These are phyloP conservation scores for Ramaria sp. DNA, from an alignment of 768 basidiomycete species.

Conservation along the genomic window DNA sequence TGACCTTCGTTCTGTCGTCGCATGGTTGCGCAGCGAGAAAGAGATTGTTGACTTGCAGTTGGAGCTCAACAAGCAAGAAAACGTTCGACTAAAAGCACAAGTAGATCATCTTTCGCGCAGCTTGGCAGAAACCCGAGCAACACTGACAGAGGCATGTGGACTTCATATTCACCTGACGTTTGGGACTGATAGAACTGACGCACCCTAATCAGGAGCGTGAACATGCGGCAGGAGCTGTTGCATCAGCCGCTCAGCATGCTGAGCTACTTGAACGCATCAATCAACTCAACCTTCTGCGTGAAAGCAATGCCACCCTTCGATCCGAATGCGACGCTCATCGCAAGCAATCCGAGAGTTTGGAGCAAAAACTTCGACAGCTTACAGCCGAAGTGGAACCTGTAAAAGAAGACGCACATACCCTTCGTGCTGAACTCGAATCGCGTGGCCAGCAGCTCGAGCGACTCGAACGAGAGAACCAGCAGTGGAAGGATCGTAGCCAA, in stretches of 20 bases:
- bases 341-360: slow-evolving; percentile 59
- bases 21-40: slow-evolving; percentile 82
- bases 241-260: slow-evolving; percentile 69
- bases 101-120: slow-evolving; percentile 61
- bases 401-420: slow-evolving; percentile 54
- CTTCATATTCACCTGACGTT: background rate
- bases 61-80: slow-evolving; percentile 73
- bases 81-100: slow-evolving; percentile 58
- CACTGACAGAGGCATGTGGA: slow-evolving; percentile 52
- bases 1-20: slow-evolving; percentile 67
- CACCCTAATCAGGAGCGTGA: slow-evolving; percentile 58
- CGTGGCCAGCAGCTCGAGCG: slow-evolving; percentile 53
- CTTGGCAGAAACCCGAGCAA: slow-evolving; percentile 57
- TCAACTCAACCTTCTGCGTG: slow-evolving; percentile 74
- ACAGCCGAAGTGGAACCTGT: slow-evolving; percentile 60
- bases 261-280: slow-evolving; percentile 82
- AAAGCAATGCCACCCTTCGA: slow-evolving; percentile 80
- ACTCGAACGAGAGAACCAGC: slow-evolving; percentile 64
- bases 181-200: background rate
- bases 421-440: slow-evolving; percentile 67
- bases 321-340: slow-evolving; percentile 62
- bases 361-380: slow-evolving; percentile 45
- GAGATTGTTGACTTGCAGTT: slow-evolving; percentile 85
- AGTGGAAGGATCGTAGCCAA: slow-evolving; percentile 77
- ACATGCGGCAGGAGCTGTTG: slow-evolving; percentile 55